phyloP scores from a whole-genome alignment of 352 stramenopile species.

The Phytophthora agathidicida region DNA sequence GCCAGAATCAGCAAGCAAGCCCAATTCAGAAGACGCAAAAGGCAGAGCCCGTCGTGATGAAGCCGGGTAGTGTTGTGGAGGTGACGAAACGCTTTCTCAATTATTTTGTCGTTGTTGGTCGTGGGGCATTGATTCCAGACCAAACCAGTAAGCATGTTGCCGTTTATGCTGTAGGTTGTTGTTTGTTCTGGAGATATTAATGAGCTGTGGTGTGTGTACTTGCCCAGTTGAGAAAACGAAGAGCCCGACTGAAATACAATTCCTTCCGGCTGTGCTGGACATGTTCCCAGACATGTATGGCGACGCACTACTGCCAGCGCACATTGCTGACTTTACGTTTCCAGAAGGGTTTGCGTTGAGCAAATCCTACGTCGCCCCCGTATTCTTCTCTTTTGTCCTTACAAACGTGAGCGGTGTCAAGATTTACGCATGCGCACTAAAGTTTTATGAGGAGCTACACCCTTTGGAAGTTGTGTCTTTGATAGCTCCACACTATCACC shows the following conservation, averaged over 20 bases:
- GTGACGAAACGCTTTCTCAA: slow-evolving; percentile 84
- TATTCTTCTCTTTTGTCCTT: slow-evolving; percentile 87
- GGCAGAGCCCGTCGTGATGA: slow-evolving; percentile 40
- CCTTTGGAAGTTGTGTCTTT: slow-evolving; percentile 81
- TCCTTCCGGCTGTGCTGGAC: slow-evolving; percentile 69
- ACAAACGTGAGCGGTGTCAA: slow-evolving; percentile 83
- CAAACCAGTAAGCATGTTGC: slow-evolving; percentile 71
- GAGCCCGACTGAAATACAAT: slow-evolving; percentile 72
- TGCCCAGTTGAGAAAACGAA: slow-evolving; percentile 73
- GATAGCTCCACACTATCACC: slow-evolving; percentile 57
- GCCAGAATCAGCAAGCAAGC: slow-evolving; percentile 51
- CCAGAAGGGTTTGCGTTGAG: slow-evolving; percentile 73
- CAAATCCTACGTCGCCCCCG: slow-evolving; percentile 57
- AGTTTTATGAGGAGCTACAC: slow-evolving; percentile 85
- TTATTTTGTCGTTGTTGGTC: slow-evolving; percentile 84
- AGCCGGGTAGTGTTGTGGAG: slow-evolving; percentile 66
- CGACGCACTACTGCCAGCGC: slow-evolving; percentile 63
- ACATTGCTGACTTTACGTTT: slow-evolving; percentile 84
- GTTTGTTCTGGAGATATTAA: slow-evolving; percentile 1
- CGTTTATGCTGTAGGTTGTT: too few species aligned
- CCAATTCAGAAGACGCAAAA: slow-evolving; percentile 28
- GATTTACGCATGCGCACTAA: slow-evolving; percentile 81
- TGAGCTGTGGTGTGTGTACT: slow-evolving; percentile 1
- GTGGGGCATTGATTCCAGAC: slow-evolving; percentile 58
- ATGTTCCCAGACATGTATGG: slow-evolving; percentile 64